Evolutionary conservation across 2,329 filamentous ascomycete species (phyloP), one percentile per base, ranked within the genome.

Genomic region (Colletotrichum tanaceti): DNA sequence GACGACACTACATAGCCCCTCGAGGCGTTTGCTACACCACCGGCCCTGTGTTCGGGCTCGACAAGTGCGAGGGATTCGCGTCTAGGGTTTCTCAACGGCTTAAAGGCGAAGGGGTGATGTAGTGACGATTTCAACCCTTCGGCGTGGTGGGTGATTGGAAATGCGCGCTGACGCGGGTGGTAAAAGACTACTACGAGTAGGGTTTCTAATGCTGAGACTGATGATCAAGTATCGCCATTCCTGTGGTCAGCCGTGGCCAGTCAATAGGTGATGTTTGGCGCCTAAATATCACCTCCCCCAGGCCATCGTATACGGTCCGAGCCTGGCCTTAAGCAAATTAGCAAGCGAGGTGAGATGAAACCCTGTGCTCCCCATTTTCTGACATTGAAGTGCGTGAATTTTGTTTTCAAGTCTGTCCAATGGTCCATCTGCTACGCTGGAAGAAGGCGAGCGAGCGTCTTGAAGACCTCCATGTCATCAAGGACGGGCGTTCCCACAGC

Each of bases 321-420:
- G 24, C 3, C 3, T n/a, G 16, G 28, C 4, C 18, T 10, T 4
- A 32, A 11, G 11, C 4, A n/a, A 6, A 20, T 50, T 14, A 24
- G 22, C 20, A 7, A n/a, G 24, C 47, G 16, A 20, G 49, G 9
- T 18, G 49, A 35, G 16, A 4, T n/a, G 18, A 5, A 13, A 13
- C 20, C 18, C 14, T 6, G 9, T 7, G 5, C 11, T 5, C 5
- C 13, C 7, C 35, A 7, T 20, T 10, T 35, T 13, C 6, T 13
- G 16, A 3, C 16, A 14, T 35, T 28, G 14, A 11, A 13, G 9
- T 35, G 0, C n/a, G 4, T 5, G 10, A 18, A 1, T 0, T 0
- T 13, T 52, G 4, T 1, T 52, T 5, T 20, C 16, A 11, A 20
- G 32, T 52, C 3, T 18, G n/a, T 52, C 1, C 13, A 35, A 16